Percentiles rank a stretch among this genome's conserved stretches.
phyloP scores from a whole-genome alignment of 257 asterid genomes.

The Jaltomata sinuosa region DNA sequence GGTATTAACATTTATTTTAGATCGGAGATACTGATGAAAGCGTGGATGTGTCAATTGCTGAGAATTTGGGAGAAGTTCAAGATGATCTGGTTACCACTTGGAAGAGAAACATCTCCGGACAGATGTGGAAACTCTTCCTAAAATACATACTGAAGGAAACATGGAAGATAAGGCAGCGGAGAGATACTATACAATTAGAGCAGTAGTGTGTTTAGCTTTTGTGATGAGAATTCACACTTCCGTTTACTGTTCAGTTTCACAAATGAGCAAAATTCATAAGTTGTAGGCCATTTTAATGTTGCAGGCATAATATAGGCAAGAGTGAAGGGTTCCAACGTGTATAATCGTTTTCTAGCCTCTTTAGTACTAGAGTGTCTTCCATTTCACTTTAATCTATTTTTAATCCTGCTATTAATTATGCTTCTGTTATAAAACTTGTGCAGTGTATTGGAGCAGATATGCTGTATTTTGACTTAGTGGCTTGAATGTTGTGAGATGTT shows the following conservation, averaged over 20 bases:
- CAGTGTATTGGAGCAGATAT: not conserved
- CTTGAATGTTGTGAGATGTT: not conserved
- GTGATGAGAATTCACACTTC: conserved; percentile 3
- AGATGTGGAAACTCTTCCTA: conserved; percentile 63
- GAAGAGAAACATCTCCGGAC: conserved; percentile 41
- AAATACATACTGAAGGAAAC: conserved; percentile 53
- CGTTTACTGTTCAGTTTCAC: not conserved
- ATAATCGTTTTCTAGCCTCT: conserved; percentile 11
- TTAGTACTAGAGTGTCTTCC: not conserved
- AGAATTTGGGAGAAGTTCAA: conserved; percentile 37
- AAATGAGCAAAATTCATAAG: conserved; percentile 4
- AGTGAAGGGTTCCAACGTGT: conserved; percentile 13
- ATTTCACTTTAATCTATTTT: not conserved
- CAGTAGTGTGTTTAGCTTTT: not conserved
- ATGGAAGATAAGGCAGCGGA: conserved; percentile 63
- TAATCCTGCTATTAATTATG: not conserved
- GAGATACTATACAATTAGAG: conserved; percentile 21
- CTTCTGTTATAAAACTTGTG: not conserved
- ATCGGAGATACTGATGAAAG: conserved; percentile 27
- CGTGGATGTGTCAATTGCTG: conserved; percentile 15
- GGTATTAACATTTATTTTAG: too few relatives aligned
- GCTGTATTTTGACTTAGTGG: not conserved
- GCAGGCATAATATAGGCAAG: conserved; percentile 25
- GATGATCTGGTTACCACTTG: conserved; percentile 43
- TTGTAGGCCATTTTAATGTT: conserved; percentile 12